Base-by-base conservation (phyloP, 108 stramenopile genomes). In the Hondaea fermentalgiana region DNA sequence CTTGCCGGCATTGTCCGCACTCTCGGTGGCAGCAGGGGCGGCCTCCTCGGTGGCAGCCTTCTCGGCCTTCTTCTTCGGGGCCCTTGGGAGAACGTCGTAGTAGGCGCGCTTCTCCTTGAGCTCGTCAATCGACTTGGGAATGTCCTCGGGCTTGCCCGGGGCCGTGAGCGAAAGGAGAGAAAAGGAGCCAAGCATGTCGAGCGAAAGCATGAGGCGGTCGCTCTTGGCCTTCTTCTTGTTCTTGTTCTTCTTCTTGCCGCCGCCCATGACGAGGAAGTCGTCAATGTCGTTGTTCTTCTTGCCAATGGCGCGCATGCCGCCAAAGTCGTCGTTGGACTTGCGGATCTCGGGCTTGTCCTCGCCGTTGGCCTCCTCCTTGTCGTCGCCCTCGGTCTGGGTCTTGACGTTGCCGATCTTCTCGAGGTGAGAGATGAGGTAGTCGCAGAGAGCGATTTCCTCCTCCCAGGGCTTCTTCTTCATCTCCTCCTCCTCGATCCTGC, bases 361-460 rank as follows among this genome's bases (percentile, higher is more conserved):
- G 29, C 72, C 76, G 43, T 64, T 83, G 43, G 88, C 60, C 42
- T 87, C 87, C 28, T 58, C 43, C 58, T 83, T 90, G 19, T 44
- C 60, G 23, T 95, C 88, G 89, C 96, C 5, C 0, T 14, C 47
- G 23, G 19, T 17, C 55, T 57, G 55, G 4, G 55, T 14, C 64
- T 69, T 69, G 64, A 69, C 8, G 5, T 69, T 49, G 29, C 47
- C 96, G 28, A 95, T 96, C 49, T 92, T 93, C 51, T 94, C 91
- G 89, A 96, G 93, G 90, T 96, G 97, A 64, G 96, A 93, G 14
- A 96, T 96, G 60, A 98, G 94, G 92, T 96, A 97, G 88, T 97
- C 97, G 90, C 98, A 98, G 44, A 98, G 94, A 29, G 93, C 95
- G 95, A 97, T 96, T 91, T 98, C 98, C 91, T 96, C 97, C 91